Base-by-base conservation (phyloP, 129 eudicot genomes). In the Flaveria ramosissima region DNA sequence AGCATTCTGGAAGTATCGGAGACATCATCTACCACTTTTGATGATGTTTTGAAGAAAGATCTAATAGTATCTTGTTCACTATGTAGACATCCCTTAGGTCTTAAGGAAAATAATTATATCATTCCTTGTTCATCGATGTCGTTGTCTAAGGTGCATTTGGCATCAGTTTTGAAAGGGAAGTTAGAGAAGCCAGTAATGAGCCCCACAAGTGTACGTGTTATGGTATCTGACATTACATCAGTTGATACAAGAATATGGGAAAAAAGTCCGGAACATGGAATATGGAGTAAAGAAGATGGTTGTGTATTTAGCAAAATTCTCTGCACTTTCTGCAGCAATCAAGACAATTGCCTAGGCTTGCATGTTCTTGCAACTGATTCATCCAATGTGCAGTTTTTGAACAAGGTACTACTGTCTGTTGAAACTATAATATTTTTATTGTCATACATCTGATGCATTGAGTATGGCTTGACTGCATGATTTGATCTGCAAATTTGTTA, bases 271-370 rank as follows among this genome's bases (percentile, higher is more conserved):
- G 85, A 78, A 70, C 88, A 93, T 75, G 98, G 93, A 75, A 76
- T 89, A 66, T 93, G 98, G 98, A 86, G 96, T 82, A 84, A 85
- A 83, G 97, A 90, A 82, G 98, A 93, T 78, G 98, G 98, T 14
- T 93, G 98, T 87, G 98, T 93, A 20, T 93, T 81, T 79, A 88
- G 85, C 59, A 75, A 85, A 16, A 48, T 89, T 8, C 77, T 85
- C 76, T 93, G 98, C 82, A 93, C 92, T 74, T 87, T 87, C 75
- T 93, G 98, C 76, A 21, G 52, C 70, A 73, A 77, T 76, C 78
- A 85, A 70, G 81, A 82, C 52, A 77, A 62, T 74, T 88, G 91
- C 76, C 89, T 93, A 67, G 98, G 98, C n/a, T 84, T 93, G 41
- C 88, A 87, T 68, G 90, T 90, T 55, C 83, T 90, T 83, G 98